These are phyloP conservation scores for Microsporum ferrugineum DNA, from an alignment of 2,329 filamentous ascomycete species.

Conservation along the genomic window DNA sequence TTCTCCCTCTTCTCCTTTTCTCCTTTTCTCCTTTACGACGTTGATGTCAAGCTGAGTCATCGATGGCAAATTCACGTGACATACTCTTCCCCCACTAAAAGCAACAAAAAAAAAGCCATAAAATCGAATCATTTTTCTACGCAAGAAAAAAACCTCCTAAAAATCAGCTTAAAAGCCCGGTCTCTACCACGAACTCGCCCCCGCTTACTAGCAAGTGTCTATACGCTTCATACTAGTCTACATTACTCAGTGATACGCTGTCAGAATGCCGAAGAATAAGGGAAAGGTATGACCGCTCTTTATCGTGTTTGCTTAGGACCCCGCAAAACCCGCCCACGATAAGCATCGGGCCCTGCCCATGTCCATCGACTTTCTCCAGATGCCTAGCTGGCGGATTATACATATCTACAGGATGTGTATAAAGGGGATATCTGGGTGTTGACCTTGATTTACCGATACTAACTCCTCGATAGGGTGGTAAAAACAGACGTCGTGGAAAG, in stretches of 20 bases:
- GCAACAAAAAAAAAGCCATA: neutral
- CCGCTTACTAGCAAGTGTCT: neutral
- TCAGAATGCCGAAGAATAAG: constrained; percentile 96
- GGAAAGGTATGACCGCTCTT: constrained; percentile 63
- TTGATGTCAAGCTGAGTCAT: neutral
- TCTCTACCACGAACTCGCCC: neutral
- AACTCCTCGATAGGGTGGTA: constrained; percentile 58
- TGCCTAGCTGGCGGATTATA: neutral
- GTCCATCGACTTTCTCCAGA: neutral
- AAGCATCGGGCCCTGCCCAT: constrained; percentile 12
- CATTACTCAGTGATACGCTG: neutral
- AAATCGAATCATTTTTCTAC: neutral
- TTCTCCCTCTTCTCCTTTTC: neutral
- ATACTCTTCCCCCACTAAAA: neutral
- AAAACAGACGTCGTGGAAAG: constrained; percentile 97
- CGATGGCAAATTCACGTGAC: neutral
- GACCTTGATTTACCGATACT: neutral
- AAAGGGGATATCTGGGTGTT: neutral
- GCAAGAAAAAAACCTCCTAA: neutral
- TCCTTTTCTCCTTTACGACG: neutral
- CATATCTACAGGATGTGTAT: neutral
- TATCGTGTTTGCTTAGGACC: constrained; percentile 12
- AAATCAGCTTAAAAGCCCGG: neutral
- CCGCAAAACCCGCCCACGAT: constrained; percentile 11
- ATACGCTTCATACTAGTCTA: neutral